Percentiles rank a stretch among this genome's conserved stretches.
phyloP scores from a whole-genome alignment of 495 filamentous ascomycete species.

The Podospora australis region DNA sequence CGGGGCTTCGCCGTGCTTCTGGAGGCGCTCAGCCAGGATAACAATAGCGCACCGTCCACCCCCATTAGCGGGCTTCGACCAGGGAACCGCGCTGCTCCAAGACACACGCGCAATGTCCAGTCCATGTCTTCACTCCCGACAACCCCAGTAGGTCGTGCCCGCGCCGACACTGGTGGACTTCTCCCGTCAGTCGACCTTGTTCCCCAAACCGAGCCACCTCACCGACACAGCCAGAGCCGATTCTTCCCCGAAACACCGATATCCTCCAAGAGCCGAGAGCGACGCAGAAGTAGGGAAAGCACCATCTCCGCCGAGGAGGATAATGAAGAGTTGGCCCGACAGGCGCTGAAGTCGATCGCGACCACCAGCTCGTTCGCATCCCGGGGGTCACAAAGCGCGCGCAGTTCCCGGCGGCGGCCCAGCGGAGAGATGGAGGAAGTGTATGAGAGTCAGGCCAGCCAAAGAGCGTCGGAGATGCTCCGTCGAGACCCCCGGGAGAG shows the following conservation, averaged over 20 bases:
- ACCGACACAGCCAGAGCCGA: slow-evolving; percentile 25
- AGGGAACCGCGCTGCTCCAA: slow-evolving; percentile 40
- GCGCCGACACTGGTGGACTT: slow-evolving; percentile 39
- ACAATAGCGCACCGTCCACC: slow-evolving; percentile 61
- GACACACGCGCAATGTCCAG: slow-evolving; percentile 62
- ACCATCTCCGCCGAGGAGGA: slow-evolving; percentile 84
- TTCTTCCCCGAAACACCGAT: slow-evolving; percentile 26
- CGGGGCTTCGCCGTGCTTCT: slow-evolving; percentile 68
- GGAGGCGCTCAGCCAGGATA: slow-evolving; percentile 67
- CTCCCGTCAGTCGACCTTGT: slow-evolving; percentile 51
- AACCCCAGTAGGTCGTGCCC: slow-evolving; percentile 52
- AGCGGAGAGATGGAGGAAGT: slow-evolving; percentile 34
- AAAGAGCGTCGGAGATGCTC: slow-evolving; percentile 51
- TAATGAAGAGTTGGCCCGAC: slow-evolving; percentile 52
- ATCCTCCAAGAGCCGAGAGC: slow-evolving; percentile 15
- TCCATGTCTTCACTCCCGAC: slow-evolving; percentile 76
- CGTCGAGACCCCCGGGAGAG: slow-evolving; percentile 46
- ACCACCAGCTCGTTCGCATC: slow-evolving; percentile 43
- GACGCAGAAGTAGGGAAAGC: slow-evolving; percentile 68
- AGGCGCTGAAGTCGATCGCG: slow-evolving; percentile 51
- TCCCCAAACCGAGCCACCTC: slow-evolving; percentile 48
- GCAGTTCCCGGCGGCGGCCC: slow-evolving; percentile 18
- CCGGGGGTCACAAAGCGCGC: slow-evolving; percentile 26
- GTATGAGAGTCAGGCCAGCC: slow-evolving; percentile 45
- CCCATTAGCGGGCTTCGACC: slow-evolving; percentile 39